A percentile compares a stretch with the other conserved stretches of the same genome.
Conservation (phyloP, 2,329 filamentous ascomycete species). For the Malbranchea zuffiana region DNA sequence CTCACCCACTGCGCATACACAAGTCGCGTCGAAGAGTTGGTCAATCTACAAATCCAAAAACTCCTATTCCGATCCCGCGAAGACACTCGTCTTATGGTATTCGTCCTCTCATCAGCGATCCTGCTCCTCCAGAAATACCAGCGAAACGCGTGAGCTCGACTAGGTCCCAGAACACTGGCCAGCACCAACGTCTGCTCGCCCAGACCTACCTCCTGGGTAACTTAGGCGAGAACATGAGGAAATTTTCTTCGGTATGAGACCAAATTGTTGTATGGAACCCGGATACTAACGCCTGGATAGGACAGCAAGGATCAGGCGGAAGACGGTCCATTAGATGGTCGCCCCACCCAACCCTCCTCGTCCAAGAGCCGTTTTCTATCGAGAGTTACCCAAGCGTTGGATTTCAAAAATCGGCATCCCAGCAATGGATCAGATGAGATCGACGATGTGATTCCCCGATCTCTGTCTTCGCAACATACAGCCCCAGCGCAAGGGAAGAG, state of each 20-base stretch:
- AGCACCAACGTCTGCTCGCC: slow-evolving; percentile 1
- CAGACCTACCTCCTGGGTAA: too few relatives aligned
- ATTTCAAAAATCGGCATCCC: slow-evolving; percentile 11
- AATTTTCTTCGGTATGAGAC: slow-evolving; percentile 4
- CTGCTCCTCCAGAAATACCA: slow-evolving; percentile 1
- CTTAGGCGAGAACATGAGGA: slow-evolving; percentile 1
- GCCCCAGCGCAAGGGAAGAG: not conserved
- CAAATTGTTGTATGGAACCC: too few relatives aligned
- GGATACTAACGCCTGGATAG: slow-evolving; percentile 1
- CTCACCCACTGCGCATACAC: slow-evolving; percentile 42
- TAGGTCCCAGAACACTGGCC: slow-evolving; percentile 3
- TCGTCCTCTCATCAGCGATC: not conserved
- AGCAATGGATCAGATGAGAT: not conserved
- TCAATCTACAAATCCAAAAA: slow-evolving; percentile 16
- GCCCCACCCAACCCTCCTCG: not conserved
- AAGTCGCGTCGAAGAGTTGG: slow-evolving; percentile 27
- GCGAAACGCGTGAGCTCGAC: not conserved
- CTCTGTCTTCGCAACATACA: not conserved
- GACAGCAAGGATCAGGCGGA: not conserved
- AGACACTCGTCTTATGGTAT: slow-evolving; percentile 20
- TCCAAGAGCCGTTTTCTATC: slow-evolving; percentile 10
- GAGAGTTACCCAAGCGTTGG: slow-evolving; percentile 11
- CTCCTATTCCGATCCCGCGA: slow-evolving; percentile 18
- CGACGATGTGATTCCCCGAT: not conserved
- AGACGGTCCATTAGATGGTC: not conserved